Evolutionary conservation across 2,329 filamentous ascomycete species (phyloP).

Genomic region (Dactylellina parvicollis): DNA sequence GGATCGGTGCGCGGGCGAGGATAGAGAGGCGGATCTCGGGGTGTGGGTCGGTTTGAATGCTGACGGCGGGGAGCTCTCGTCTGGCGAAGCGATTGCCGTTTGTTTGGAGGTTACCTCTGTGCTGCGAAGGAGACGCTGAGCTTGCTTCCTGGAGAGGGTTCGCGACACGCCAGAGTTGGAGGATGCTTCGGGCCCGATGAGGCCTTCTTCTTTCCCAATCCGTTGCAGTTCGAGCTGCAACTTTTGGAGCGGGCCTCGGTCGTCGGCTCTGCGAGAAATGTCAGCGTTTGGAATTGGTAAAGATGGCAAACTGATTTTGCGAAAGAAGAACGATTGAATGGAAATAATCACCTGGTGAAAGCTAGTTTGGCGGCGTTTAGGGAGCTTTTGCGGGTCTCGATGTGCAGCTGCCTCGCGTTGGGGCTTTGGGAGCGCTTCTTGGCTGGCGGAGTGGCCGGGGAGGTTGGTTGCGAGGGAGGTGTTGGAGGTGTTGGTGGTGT

Average conservation of each 20-base stretch:
- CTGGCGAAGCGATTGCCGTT: constrained; percentile 38
- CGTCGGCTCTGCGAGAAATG: constrained; percentile 69
- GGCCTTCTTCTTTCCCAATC: constrained; percentile 95
- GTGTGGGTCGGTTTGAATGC: constrained; percentile 32
- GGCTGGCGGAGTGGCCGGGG: not conserved
- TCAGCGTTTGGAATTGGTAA: constrained; percentile 3
- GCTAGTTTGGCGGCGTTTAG: constrained; percentile 43
- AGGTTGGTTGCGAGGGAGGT: not conserved
- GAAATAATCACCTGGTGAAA: constrained; percentile 49
- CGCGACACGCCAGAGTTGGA: constrained; percentile 42
- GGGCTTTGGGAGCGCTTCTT: constrained; percentile 20
- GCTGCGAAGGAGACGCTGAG: constrained; percentile 56
- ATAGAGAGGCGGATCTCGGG: constrained; percentile 33
- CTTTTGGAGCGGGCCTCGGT: constrained; percentile 90
- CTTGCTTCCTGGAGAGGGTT: constrained; percentile 57
- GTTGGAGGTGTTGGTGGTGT: not conserved
- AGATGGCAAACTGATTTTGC: not conserved
- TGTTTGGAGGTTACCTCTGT: constrained; percentile 55
- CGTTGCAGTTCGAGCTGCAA: constrained; percentile 89
- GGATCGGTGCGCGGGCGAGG: constrained; percentile 34
- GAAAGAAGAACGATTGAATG: constrained; percentile 32
- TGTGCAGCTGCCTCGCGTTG: constrained; percentile 40
- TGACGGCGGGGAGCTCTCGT: constrained; percentile 17
- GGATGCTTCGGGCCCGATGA: constrained; percentile 34
- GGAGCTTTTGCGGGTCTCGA: constrained; percentile 51